Evolutionary conservation across 1,139 yeast genomes (phyloP).

Genomic region (Lodderomyces jiufengensis): DNA sequence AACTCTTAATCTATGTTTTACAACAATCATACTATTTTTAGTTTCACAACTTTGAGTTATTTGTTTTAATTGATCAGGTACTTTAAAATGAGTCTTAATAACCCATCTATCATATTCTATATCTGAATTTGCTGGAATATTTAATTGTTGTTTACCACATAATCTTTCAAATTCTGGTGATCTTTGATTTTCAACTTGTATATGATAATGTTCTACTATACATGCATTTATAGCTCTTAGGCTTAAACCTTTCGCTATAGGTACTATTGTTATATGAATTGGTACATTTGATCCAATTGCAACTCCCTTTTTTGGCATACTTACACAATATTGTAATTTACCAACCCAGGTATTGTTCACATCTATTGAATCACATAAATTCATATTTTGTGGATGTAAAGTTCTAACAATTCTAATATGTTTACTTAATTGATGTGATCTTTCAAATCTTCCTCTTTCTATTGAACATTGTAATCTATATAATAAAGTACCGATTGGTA

Average conservation of each 20-base stretch:
- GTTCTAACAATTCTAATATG: slow-evolving; percentile 45
- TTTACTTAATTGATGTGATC: slow-evolving; percentile 32
- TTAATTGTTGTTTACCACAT: slow-evolving; percentile 28
- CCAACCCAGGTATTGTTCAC: slow-evolving; percentile 64
- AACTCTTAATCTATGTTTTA: slow-evolving; percentile 59
- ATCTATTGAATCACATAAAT: slow-evolving; percentile 52
- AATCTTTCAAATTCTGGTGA: slow-evolving; percentile 44
- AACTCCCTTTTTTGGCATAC: slow-evolving; percentile 53
- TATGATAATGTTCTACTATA: slow-evolving; percentile 50
- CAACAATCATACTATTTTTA: slow-evolving; percentile 46
- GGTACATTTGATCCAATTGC: slow-evolving; percentile 59
- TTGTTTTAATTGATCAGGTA: slow-evolving; percentile 50
- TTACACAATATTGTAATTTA: slow-evolving; percentile 60
- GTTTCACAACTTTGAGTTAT: slow-evolving; percentile 59
- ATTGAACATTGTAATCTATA: slow-evolving; percentile 53
- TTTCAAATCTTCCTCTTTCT: slow-evolving; percentile 52
- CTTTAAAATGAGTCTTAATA: slow-evolving; percentile 43
- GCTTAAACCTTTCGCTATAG: slow-evolving; percentile 54
- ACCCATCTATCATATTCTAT: slow-evolving; percentile 48
- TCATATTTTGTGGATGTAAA: slow-evolving; percentile 47
- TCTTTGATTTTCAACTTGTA: slow-evolving; percentile 30
- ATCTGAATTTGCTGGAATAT: slow-evolving; percentile 24
- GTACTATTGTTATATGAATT: slow-evolving; percentile 51
- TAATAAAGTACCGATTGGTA: slow-evolving; percentile 51
- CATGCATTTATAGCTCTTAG: slow-evolving; percentile 46